A percentile compares a stretch with the other conserved stretches of the same genome.
These are phyloP conservation scores for Ascochyta rabiei DNA, from an alignment of 2,329 filamentous ascomycete genomes.

Conservation along the genomic window DNA sequence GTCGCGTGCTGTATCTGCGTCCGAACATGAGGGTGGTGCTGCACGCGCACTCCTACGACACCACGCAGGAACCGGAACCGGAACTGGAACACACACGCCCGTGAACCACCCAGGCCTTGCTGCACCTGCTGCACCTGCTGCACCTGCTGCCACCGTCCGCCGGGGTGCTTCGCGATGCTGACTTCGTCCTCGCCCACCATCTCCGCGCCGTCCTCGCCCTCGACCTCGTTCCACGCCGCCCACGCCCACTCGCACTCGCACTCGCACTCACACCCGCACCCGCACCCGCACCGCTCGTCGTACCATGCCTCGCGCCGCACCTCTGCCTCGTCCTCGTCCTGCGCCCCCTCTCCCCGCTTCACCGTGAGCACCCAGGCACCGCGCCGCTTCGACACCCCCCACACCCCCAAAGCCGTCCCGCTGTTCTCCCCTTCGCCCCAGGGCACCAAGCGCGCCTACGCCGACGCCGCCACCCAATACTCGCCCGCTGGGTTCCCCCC, in stretches of 20 bases:
- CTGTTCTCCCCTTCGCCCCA: constrained; percentile 40
- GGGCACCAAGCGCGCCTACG: constrained; percentile 46
- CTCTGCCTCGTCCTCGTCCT: constrained; percentile 37
- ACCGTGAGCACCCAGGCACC: constrained; percentile 35
- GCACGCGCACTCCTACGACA: constrained; percentile 17
- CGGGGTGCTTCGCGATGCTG: constrained; percentile 32
- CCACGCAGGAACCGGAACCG: no score
- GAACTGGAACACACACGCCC: background rate
- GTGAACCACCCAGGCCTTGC: background rate
- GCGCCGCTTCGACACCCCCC: constrained; percentile 38
- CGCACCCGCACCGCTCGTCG: constrained; percentile 8
- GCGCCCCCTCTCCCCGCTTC: constrained; percentile 43
- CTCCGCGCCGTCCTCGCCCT: constrained; percentile 46
- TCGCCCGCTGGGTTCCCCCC: constrained; percentile 57
- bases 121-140: background rate
- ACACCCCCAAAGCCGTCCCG: constrained; percentile 29
- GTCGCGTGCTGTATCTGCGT: constrained; percentile 14
- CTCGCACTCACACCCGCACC: background rate
- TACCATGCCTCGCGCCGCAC: constrained; percentile 31
- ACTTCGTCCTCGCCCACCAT: constrained; percentile 46
- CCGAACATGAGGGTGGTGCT: constrained; percentile 25
- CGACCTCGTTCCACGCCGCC: constrained; percentile 40
- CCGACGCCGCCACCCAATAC: constrained; percentile 62
- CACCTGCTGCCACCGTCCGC: background rate
- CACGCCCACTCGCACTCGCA: background rate